Conservation (phyloP, 2,329 filamentous ascomycete species). For the Aphanocladium album region DNA sequence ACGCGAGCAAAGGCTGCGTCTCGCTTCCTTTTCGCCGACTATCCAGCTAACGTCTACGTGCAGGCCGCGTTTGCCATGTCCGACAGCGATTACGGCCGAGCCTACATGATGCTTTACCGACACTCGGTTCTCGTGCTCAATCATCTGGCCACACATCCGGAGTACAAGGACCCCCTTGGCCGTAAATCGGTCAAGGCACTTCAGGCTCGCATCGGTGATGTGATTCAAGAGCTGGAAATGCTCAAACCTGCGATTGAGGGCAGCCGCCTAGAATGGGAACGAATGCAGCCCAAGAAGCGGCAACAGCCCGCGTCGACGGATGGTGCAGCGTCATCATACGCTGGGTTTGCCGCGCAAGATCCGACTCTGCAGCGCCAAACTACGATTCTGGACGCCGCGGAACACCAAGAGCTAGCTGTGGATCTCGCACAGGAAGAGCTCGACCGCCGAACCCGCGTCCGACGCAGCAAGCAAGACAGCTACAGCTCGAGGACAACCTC, state of each 20-base stretch:
- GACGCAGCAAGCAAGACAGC: slow-evolving; percentile 38
- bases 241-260: slow-evolving; percentile 74
- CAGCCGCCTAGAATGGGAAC: slow-evolving; percentile 63
- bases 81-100: slow-evolving; percentile 81
- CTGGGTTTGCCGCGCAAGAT: slow-evolving; percentile 50
- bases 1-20: slow-evolving; percentile 20
- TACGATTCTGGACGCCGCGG: slow-evolving; percentile 61
- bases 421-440: slow-evolving; percentile 71
- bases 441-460: slow-evolving; percentile 57
- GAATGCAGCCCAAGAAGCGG: slow-evolving; percentile 39
- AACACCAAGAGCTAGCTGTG: slow-evolving; percentile 72
- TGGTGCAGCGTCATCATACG: slow-evolving; percentile 31
- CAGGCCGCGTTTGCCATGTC: slow-evolving; percentile 80
- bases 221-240: slow-evolving; percentile 67
- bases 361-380: slow-evolving; percentile 54
- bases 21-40: neutral
- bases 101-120: slow-evolving; percentile 86
- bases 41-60: slow-evolving; percentile 18
- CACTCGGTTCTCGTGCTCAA: slow-evolving; percentile 81
- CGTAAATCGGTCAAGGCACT: slow-evolving; percentile 55
- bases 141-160: slow-evolving; percentile 69
- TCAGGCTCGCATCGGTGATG: slow-evolving; percentile 45
- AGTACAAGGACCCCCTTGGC: slow-evolving; percentile 62
- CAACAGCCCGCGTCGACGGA: slow-evolving; percentile 15
- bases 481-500: slow-evolving; percentile 3